Conservation (phyloP, 495 filamentous ascomycete species). For the Parathielavia appendiculata region DNA sequence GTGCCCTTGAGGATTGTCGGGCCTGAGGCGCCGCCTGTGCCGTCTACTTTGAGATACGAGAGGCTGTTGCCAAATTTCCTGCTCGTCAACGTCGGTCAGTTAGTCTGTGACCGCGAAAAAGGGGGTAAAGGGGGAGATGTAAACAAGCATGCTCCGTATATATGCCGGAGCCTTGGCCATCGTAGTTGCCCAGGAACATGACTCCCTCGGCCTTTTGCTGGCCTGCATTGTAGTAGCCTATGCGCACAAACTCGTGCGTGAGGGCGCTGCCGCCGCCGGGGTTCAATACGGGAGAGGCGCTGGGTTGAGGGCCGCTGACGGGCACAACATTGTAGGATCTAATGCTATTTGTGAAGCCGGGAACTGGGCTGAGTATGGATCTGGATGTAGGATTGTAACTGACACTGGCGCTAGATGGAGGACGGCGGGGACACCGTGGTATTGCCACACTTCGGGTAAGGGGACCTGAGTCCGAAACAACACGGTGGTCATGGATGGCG, state of each 20-base stretch:
- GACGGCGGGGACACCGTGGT: neutral
- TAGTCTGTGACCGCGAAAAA: conserved; percentile 39
- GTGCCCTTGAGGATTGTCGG: conserved; percentile 49
- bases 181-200: conserved; percentile 61
- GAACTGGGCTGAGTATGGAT: neutral
- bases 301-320: neutral
- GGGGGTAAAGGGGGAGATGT: conserved; percentile 35
- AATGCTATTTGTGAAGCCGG: neutral
- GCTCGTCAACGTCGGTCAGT: too few species aligned
- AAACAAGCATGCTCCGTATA: conserved; percentile 48
- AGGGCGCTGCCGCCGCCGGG: neutral
- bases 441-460: neutral
- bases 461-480: neutral
- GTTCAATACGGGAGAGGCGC: neutral
- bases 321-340: neutral
- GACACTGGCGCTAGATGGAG: neutral
- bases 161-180: conserved; percentile 54
- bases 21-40: conserved; percentile 42
- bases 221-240: conserved; percentile 54
- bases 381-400: neutral
- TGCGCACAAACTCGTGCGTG: conserved; percentile 31
- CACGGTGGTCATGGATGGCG: neutral
- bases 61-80: conserved; percentile 59
- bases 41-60: conserved; percentile 53
- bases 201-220: conserved; percentile 49